These are phyloP conservation scores for Homolaphlyctis polyrhiza DNA, from an alignment of 371 early-diverging fungal genomes.

Conservation along the genomic window DNA sequence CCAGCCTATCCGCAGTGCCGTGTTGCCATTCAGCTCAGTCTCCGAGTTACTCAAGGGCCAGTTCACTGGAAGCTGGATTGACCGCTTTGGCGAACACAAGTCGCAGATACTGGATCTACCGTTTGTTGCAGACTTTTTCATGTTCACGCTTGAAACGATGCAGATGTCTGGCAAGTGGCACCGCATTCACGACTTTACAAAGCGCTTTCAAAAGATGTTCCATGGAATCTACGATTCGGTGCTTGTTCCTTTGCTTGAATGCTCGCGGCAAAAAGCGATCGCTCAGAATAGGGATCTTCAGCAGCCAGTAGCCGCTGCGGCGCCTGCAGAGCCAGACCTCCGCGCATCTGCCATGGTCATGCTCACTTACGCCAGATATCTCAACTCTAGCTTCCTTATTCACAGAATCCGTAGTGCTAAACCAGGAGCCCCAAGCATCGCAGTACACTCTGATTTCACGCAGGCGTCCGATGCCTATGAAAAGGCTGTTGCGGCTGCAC, in stretches of 20 bases:
- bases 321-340: background rate
- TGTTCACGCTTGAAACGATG: slow-evolving; percentile 21
- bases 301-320: background rate
- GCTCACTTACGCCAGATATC: slow-evolving; percentile 2
- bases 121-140: slow-evolving; percentile 11
- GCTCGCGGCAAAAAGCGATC: background rate
- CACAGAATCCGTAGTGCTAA: background rate
- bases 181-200: slow-evolving; percentile 15
- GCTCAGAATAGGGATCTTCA: background rate
- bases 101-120: slow-evolving; percentile 9
- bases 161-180: slow-evolving; percentile 13
- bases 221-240: slow-evolving; percentile 5
- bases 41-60: slow-evolving; percentile 5
- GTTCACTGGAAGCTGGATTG: slow-evolving; percentile 18
- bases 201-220: slow-evolving; percentile 13
- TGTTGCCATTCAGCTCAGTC: background rate
- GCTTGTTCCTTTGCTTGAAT: slow-evolving; percentile 9
- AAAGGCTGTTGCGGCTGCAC: slow-evolving; percentile 1
- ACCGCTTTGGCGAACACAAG: slow-evolving; percentile 14
- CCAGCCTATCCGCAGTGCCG: background rate
- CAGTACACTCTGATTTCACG: background rate
- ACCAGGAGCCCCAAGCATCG: background rate
- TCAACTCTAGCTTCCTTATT: slow-evolving; percentile 1
- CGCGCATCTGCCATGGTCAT: slow-evolving; percentile 2
- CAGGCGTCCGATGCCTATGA: slow-evolving; percentile 12